Evolutionary conservation across 1,139 yeast species (phyloP), one percentile per base, ranked within the genome.

Genomic region (Pichia inconspicua): DNA sequence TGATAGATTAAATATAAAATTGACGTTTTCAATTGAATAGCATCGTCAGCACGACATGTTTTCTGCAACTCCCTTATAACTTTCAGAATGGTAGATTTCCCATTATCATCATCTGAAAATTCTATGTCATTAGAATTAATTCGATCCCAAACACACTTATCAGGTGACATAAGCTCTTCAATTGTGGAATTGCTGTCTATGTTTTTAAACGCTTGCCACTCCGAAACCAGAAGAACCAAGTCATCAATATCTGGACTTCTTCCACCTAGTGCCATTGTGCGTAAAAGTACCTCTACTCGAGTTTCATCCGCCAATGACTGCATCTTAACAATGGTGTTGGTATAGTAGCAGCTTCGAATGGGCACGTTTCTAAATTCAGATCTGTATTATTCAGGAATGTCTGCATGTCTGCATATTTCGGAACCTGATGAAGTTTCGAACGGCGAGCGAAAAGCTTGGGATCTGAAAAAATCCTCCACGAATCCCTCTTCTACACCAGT

Each of bases 1-100:
- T 47, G 52, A 31, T 41, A 49, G 3, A 46, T 22, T 8, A 47
- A 19, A 6, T 41, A 6, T 4, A 48, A 11, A 19, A 46, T 17
- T 7, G 46, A 31, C 5, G 28, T 31, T 4, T 14, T 28, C 5
- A 44, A 25, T 6, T 39, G n/a, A 4, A 4, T 5, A 7, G 28
- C 25, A 15, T 19, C 15, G 9, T 22, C 27, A 22, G 12, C 3
- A 8, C 11, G 27, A 19, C 7, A 11, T 15, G 25, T 15, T 25
- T 11, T 10, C 15, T 35, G 14, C 7, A 44, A 6, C 12, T 25
- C 36, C 2, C 8, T n/a, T 5, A 45, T 5, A 9, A 45, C n/a
- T 5, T 37, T 37, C 12, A 19, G 3, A 22, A 37, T n/a, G 2
- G 12, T 40, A n/a, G 11, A 5, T 27, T 15, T 25, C 10, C 27